Evolutionary conservation across 73 alveolate species (phyloP), one percentile per base, ranked within the genome.

Genomic region (Uronychia setigera): DNA sequence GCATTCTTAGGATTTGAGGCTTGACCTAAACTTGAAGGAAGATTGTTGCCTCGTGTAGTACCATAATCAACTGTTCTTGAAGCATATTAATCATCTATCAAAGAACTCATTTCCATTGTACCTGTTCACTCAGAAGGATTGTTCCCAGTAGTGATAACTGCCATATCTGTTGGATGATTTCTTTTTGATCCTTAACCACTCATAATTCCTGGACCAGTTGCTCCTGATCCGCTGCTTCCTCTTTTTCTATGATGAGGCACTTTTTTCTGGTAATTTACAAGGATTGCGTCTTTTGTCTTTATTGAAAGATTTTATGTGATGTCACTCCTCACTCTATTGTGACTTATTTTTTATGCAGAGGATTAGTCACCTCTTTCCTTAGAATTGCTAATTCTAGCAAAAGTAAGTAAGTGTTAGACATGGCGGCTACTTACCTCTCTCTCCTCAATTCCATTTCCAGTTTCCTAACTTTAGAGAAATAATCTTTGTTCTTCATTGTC

Each of bases 251-350:
- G 67, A 19, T 46, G 67, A 46, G 67, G 67, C n/a, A 46, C 67
- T 19, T 46, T 11, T 46, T 46, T 46, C 19, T 46, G 67, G 67
- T 11, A 46, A 19, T 46, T 46, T 5, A 46, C 67, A 19, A 46
- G 67, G 19, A 58, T 28, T 26, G 29, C 34, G 60, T 28, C 86
- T 27, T 58, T 80, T 34, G 29, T 46, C 67, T 46, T 46, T 11
- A 19, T 46, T 46, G 67, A 46, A 46, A 46, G 67, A 46, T 46
- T 46, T 19, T 46, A 19, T 46, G 67, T 46, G 67, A 46, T 46
- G 67, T 46, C 79, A 14, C 79, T 80, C 58, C 79, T 34, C 58
- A n/a, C 79, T 58, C 27, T 27, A 29, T 34, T 80, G 28, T 29
- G 79, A 28, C 28, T 80, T 35, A 35, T 33, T 31, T 30, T 80